Conservation (phyloP, 148 eudicot species). For the Persicaria tinctoria region DNA sequence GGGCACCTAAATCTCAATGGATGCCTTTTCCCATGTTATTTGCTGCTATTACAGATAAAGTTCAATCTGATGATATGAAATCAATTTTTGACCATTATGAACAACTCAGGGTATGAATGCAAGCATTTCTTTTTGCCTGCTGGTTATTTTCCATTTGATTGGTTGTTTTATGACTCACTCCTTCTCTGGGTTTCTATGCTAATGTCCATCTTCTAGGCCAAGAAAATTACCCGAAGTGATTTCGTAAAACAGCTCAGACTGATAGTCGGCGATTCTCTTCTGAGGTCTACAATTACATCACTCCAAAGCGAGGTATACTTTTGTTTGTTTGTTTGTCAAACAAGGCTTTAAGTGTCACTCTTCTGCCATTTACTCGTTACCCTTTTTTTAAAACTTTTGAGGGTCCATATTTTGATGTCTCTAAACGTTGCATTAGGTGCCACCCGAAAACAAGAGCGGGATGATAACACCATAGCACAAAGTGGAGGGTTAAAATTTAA, state of each 20-base stretch:
- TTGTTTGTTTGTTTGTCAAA: background rate
- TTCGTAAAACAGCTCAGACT: constrained; percentile 35
- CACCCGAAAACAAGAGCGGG: background rate
- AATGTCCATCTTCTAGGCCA: constrained; percentile 16
- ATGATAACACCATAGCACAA: background rate
- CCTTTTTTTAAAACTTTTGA: too few relatives aligned
- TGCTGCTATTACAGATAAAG: constrained; percentile 47
- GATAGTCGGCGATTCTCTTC: constrained; percentile 31
- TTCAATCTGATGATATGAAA: constrained; percentile 44
- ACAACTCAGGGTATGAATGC: constrained; percentile 41
- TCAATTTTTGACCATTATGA: constrained; percentile 38
- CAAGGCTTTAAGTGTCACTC: too few relatives aligned
- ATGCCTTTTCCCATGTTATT: constrained; percentile 69
- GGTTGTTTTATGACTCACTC: background rate
- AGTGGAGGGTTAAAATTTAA: background rate
- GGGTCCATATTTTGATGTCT: too few relatives aligned
- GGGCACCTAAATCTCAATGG: constrained; percentile 70
- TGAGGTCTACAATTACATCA: constrained; percentile 24
- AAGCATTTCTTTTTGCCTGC: background rate
- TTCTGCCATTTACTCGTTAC: too few relatives aligned
- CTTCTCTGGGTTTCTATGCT: background rate
- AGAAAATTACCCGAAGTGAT: constrained; percentile 24
- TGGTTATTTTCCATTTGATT: background rate
- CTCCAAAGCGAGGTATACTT: constrained; percentile 15
- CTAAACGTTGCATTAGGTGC: background rate